phyloP scores from a whole-genome alignment of 306 rosid species.

The Cucumis cinereus region DNA sequence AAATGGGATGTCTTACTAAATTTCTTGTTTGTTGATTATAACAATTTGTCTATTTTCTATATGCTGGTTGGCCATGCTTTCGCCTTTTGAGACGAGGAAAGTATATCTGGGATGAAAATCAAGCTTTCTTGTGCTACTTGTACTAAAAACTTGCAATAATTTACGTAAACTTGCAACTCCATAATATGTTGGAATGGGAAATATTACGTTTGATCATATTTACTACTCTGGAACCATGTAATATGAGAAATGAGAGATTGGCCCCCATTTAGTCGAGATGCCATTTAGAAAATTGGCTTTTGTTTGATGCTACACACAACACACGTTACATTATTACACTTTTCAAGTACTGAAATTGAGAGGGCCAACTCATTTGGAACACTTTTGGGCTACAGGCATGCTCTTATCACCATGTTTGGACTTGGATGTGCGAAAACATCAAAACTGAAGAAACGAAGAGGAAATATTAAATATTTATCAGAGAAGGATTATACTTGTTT shows the following conservation, averaged over 20 bases:
- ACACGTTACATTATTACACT: background rate
- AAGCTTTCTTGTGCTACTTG: background rate
- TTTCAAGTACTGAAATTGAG: background rate
- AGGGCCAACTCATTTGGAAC: background rate
- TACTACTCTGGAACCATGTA: background rate
- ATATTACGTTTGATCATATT: background rate
- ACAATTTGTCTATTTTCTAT: background rate
- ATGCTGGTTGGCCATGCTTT: background rate
- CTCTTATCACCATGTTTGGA: background rate
- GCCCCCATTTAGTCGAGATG: background rate
- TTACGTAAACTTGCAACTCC: background rate
- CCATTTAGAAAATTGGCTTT: background rate
- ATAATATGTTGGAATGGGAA: background rate
- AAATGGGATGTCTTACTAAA: background rate
- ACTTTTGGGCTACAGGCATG: background rate
- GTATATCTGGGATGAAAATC: background rate
- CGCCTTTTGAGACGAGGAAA: background rate
- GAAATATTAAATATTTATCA: background rate
- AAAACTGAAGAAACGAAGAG: background rate
- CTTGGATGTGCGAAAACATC: background rate
- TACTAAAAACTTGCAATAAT: background rate
- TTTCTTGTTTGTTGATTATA: background rate
- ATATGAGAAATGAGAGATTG: background rate
- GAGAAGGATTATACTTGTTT: background rate
- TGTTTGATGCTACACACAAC: background rate